Evolutionary conservation across 2,329 filamentous ascomycete genomes (phyloP).

Genomic region (Rugonectria rugulosa): DNA sequence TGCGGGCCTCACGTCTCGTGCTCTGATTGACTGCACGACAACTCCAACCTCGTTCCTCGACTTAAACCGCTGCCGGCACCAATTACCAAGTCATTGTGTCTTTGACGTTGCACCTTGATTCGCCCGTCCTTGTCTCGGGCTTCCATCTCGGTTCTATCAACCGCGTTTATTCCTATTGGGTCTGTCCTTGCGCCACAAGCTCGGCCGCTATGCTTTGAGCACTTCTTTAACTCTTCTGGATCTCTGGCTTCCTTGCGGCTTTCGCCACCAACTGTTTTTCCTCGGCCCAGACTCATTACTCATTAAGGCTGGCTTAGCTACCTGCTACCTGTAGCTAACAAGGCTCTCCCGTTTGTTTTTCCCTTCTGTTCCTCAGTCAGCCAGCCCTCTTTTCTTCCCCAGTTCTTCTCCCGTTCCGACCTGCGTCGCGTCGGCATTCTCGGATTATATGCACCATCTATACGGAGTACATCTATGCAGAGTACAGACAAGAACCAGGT

Average conservation of each 20-base stretch:
- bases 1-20: background rate
- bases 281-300: background rate
- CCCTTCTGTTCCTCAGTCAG: background rate
- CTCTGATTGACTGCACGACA: background rate
- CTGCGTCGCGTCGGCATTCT: background rate
- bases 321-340: no score
- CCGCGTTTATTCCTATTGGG: background rate
- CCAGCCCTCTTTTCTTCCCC: background rate
- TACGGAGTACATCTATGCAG: no score
- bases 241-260: background rate
- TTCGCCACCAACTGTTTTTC: background rate
- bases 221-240: background rate
- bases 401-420: background rate
- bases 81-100: background rate
- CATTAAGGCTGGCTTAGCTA: background rate
- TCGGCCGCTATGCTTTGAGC: no score
- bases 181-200: no score
- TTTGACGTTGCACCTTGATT: background rate
- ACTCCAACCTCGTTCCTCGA: background rate
- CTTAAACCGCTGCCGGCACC: background rate
- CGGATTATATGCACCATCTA: no score
- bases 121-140: background rate
- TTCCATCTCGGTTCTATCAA: background rate
- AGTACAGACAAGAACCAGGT: no score
- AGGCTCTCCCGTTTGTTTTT: background rate